Conservation (phyloP, 768 basidiomycete genomes). For the Pleurotus sapidus region DNA sequence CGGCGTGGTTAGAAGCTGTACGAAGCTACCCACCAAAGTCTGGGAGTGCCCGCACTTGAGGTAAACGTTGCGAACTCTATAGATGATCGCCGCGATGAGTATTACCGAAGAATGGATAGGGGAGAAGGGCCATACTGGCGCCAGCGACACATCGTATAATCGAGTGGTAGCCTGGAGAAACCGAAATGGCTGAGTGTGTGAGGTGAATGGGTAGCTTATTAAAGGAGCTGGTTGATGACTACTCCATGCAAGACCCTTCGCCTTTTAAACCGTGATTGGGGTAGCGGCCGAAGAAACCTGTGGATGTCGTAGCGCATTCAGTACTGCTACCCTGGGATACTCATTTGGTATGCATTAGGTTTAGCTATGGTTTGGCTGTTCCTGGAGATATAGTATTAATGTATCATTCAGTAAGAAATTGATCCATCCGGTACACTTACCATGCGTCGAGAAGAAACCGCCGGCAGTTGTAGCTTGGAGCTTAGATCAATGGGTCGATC, state of each 20-base stretch:
- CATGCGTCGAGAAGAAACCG: not conserved
- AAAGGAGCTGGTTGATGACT: not conserved
- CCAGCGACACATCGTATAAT: conserved; percentile 43
- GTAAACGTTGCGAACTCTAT: conserved; percentile 47
- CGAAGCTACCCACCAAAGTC: conserved; percentile 31
- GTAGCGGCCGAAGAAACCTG: not conserved
- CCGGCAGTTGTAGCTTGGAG: not conserved
- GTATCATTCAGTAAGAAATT: conserved; percentile 5
- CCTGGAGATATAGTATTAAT: not conserved
- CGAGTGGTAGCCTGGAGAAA: conserved; percentile 3
- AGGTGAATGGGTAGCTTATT: not conserved
- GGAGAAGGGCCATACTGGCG: conserved; percentile 41
- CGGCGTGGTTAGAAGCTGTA: not conserved
- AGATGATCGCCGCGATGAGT: not conserved
- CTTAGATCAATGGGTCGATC: not conserved
- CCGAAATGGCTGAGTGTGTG: conserved; percentile 6
- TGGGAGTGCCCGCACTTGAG: conserved; percentile 44
- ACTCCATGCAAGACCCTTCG: conserved; percentile 1
- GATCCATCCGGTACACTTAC: not conserved
- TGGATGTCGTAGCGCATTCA: not conserved
- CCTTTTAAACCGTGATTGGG: conserved; percentile 13
- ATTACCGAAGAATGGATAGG: not conserved
- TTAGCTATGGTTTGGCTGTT: conserved; percentile 6
- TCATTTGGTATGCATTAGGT: conserved; percentile 4
- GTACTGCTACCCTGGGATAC: not conserved